These are phyloP conservation scores for Diaporthe ampelina DNA, from an alignment of 2,329 filamentous ascomycete genomes.

Conservation along the genomic window DNA sequence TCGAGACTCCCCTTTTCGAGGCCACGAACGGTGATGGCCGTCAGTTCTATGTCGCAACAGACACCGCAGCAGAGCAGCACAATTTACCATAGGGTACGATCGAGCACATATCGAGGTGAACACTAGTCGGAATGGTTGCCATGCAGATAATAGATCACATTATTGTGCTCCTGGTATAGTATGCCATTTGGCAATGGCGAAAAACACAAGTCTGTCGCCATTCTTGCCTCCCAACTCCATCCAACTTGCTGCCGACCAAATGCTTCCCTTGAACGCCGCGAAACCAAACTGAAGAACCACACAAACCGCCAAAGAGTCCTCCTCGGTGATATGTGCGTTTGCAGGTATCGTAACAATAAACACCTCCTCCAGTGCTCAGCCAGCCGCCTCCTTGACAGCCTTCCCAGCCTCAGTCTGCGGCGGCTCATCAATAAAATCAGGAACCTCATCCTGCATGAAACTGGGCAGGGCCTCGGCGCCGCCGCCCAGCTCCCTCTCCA, in stretches of 20 bases:
- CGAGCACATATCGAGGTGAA: not conserved
- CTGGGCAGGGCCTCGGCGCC: constrained; percentile 75
- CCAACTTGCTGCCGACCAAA: constrained; percentile 30
- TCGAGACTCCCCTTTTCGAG: not conserved
- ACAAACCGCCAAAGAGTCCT: not conserved
- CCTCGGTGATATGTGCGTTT: not conserved
- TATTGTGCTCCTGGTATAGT: constrained; percentile 25
- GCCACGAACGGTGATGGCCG: too few relatives aligned
- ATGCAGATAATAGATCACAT: constrained; percentile 16
- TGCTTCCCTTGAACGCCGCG: constrained; percentile 39
- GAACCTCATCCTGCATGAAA: constrained; percentile 91
- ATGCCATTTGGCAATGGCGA: constrained; percentile 5
- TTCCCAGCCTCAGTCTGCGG: constrained; percentile 76
- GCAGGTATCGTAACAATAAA: not conserved
- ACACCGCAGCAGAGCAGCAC: not conserved
- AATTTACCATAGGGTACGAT: too few relatives aligned
- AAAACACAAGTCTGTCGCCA: constrained; percentile 1
- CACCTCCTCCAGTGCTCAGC: constrained; percentile 51
- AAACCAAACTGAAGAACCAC: not conserved
- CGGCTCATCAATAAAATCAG: constrained; percentile 93
- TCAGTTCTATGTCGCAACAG: not conserved
- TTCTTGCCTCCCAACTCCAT: constrained; percentile 21
- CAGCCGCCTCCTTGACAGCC: constrained; percentile 81
- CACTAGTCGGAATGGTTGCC: not conserved
- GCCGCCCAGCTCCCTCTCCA: constrained; percentile 76